Evolutionary conservation across 2,329 filamentous ascomycete species (phyloP).

Genomic region (Penicillium fuscoglaucum): DNA sequence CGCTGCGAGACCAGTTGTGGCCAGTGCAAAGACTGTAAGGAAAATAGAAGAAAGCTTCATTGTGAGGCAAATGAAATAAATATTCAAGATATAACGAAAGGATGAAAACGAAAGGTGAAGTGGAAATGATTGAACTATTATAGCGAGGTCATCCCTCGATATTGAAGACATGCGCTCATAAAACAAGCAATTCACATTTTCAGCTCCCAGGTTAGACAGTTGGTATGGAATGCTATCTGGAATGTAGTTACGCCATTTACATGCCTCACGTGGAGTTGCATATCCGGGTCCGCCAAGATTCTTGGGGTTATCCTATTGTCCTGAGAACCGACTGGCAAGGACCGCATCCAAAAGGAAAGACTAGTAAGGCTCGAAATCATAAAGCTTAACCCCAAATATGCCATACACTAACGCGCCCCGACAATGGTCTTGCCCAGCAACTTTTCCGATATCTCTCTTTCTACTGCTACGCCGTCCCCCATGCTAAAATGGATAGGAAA

Average conservation of each 20-base stretch:
- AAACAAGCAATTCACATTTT: conserved; percentile 11
- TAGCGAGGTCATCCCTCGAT: background rate
- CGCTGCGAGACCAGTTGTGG: conserved; percentile 24
- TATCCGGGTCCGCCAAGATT: background rate
- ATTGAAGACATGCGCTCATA: background rate
- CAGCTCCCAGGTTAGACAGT: background rate
- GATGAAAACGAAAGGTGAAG: background rate
- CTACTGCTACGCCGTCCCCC: background rate
- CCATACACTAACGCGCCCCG: too few relatives aligned
- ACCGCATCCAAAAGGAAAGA: background rate
- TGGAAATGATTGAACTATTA: background rate
- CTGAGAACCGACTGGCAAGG: background rate
- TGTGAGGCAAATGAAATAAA: background rate
- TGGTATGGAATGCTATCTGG: conserved; percentile 10
- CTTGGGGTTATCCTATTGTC: background rate
- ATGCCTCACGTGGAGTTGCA: conserved; percentile 1
- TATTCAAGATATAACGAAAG: background rate
- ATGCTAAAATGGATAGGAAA: background rate
- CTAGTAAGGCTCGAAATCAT: background rate
- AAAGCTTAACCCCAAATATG: background rate
- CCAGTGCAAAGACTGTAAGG: conserved; percentile 21
- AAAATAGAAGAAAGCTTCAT: conserved; percentile 31
- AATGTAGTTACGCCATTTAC: conserved; percentile 17
- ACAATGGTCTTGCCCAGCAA: background rate
- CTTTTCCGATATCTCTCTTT: background rate